phyloP scores from a whole-genome alignment of 805 yeast genomes.

The Wickerhamomyces chaumierensis region DNA sequence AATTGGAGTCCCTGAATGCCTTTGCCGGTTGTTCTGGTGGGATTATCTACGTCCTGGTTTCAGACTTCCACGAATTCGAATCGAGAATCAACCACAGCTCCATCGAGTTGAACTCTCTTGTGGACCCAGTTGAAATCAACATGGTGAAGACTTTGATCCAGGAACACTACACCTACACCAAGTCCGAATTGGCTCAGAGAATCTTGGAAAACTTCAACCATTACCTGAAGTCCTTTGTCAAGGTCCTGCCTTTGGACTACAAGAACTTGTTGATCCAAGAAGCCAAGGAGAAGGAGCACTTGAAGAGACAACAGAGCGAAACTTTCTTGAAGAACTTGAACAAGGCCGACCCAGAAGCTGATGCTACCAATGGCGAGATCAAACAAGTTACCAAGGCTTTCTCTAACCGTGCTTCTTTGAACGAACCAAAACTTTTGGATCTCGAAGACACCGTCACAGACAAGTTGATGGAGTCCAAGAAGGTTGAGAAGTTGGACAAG shows the following conservation, averaged over 20 bases:
- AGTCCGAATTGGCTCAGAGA: conserved; percentile 79
- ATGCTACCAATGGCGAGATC: conserved; percentile 84
- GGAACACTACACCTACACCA: conserved; percentile 92
- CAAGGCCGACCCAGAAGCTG: conserved; percentile 69
- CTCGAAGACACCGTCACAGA: conserved; percentile 82
- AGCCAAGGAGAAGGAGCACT: conserved; percentile 51
- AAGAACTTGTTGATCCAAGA: conserved; percentile 79
- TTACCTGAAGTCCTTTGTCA: conserved; percentile 78
- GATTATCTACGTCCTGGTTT: conserved; percentile 91
- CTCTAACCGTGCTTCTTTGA: conserved; percentile 22
- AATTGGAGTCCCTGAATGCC: conserved; percentile 80
- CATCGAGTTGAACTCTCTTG: conserved; percentile 65
- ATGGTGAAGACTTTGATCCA: conserved; percentile 87
- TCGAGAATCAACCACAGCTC: conserved; percentile 71
- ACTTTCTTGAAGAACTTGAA: conserved; percentile 58
- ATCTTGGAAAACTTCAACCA: conserved; percentile 82
- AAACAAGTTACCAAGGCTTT: conserved; percentile 20
- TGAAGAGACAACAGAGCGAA: conserved; percentile 44
- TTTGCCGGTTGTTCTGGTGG: conserved; percentile 99
- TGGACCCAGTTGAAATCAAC: conserved; percentile 88
- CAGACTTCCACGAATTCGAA: conserved; percentile 78
- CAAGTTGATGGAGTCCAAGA: conserved; percentile 50
- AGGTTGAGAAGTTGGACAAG: conserved; percentile 61
- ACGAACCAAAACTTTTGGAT: conserved; percentile 82
- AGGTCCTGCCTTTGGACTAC: conserved; percentile 87